Evolutionary conservation across 768 basidiomycete genomes (phyloP), one percentile per base, ranked within the genome.

Genomic region (Mycena epipterygia): DNA sequence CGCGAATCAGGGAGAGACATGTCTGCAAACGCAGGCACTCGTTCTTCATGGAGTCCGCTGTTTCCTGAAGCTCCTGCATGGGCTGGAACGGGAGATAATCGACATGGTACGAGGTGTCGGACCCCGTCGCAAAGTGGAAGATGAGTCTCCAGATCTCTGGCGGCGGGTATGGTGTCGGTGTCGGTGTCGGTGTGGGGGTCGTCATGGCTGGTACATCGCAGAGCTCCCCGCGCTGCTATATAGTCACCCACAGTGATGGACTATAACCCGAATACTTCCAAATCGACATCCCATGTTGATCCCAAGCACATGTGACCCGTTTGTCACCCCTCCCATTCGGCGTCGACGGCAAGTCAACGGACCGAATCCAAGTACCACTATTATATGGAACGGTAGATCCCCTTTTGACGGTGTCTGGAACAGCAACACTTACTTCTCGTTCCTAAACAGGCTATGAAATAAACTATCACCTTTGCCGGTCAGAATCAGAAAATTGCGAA

Each of bases 141-240:
- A 72, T 68, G 1, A 48, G 25, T n/a, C 67, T 48, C 67, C 67
- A 72, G 27, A 72, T 68, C 62, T 72, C 71, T 17, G 67, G 39
- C 2, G 71, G 71, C 12, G 71, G 37, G 9, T 44, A 29, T 0
- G 58, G 48, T 19, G n/a, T 41, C n/a, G 65, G 13, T 19, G 57
- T 39, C 9, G 53, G 35, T 6, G 29, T 27, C 17, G 53, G 35
- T 6, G 29, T 27, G 12, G 39, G 32, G 39, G 44, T 46, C 17
- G 42, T 9, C 60, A 62, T 56, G 60, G 32, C 29, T 6, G 33
- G 44, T 8, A 19, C 16, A 12, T 33, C 46, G 46, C 17, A 23
- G 32, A 30, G 29, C 29, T 5, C 37, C 11, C 25, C 25, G 39
- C 13, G 30, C 14, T 3, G 35, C 30, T 67, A 60, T 67, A 67